Evolutionary conservation across 345 rosid genomes (phyloP).

Genomic region (Eucalyptus lansdowneana): DNA sequence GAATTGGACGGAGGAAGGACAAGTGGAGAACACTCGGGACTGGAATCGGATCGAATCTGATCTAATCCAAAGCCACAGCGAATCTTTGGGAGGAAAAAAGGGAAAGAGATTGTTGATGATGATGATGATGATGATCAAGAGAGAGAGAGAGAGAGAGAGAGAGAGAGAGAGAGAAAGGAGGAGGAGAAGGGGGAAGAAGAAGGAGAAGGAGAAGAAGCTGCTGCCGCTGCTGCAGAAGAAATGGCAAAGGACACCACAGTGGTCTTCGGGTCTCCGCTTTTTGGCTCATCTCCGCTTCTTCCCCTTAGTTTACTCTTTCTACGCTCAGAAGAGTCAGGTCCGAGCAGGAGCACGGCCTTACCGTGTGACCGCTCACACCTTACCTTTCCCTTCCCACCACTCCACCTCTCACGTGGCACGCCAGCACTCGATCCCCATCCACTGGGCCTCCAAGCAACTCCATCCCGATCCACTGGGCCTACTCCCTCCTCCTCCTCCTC

Average conservation of each 20-base stretch:
- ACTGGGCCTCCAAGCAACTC: not conserved
- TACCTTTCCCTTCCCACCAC: not conserved
- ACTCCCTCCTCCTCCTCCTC: too few relatives aligned
- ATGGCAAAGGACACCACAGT: not conserved
- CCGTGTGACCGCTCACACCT: not conserved
- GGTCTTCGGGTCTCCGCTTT: not conserved
- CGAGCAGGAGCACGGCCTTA: not conserved
- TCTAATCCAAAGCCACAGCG: not conserved
- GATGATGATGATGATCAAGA: not conserved
- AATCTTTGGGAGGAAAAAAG: not conserved
- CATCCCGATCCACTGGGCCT: not conserved
- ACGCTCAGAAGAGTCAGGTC: not conserved
- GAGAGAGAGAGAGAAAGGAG: not conserved
- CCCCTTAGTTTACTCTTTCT: not conserved
- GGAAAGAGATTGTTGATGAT: not conserved
- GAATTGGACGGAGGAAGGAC: not conserved
- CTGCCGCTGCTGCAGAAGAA: not conserved
- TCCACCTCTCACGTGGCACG: not conserved
- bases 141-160: too few relatives aligned
- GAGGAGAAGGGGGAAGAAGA: not conserved
- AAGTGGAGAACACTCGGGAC: not conserved
- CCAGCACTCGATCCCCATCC: not conserved
- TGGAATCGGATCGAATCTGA: not conserved
- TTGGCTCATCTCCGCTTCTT: not conserved
- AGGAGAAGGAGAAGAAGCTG: not conserved